Evolutionary conservation across 805 yeast species (phyloP).

Genomic region (Myxozyma kluyveri): DNA sequence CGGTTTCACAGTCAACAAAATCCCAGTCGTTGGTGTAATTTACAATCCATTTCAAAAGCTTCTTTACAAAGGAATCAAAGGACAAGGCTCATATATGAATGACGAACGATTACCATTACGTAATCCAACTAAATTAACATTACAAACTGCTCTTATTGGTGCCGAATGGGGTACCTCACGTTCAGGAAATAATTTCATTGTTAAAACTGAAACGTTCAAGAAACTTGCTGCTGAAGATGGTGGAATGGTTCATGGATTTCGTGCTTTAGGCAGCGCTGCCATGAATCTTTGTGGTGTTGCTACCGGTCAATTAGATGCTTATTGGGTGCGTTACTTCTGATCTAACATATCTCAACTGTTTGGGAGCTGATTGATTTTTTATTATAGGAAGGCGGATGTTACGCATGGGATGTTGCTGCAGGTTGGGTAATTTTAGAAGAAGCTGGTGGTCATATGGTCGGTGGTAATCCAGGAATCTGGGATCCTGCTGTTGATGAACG

Average conservation of each 20-base stretch:
- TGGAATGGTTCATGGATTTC: constrained; percentile 59
- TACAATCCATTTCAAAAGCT: constrained; percentile 57
- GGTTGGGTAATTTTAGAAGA: constrained; percentile 62
- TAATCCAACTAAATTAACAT: constrained; percentile 37
- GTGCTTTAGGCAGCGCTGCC: constrained; percentile 64
- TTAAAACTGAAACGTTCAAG: constrained; percentile 50
- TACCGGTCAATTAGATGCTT: constrained; percentile 56
- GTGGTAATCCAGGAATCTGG: constrained; percentile 53
- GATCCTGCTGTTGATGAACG: constrained; percentile 51
- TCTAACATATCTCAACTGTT: background rate
- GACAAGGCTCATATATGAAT: constrained; percentile 55
- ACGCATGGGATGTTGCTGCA: constrained; percentile 69
- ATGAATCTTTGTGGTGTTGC: constrained; percentile 60
- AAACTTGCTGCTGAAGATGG: constrained; percentile 50
- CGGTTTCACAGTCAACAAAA: constrained; percentile 50
- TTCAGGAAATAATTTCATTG: constrained; percentile 48
- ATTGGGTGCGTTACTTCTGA: constrained; percentile 45
- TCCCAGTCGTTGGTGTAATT: constrained; percentile 63
- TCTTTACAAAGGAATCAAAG: constrained; percentile 54
- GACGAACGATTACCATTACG: constrained; percentile 44
- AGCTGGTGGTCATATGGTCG: constrained; percentile 57
- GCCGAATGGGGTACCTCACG: constrained; percentile 64
- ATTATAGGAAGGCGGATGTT: constrained; percentile 71
- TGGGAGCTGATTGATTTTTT: constrained; percentile 30
- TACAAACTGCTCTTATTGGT: constrained; percentile 55